A percentile compares a stretch with the other conserved stretches of the same genome.
These are phyloP conservation scores for Alternaria metachromatica DNA, from an alignment of 2,329 filamentous ascomycete species.

Conservation along the genomic window DNA sequence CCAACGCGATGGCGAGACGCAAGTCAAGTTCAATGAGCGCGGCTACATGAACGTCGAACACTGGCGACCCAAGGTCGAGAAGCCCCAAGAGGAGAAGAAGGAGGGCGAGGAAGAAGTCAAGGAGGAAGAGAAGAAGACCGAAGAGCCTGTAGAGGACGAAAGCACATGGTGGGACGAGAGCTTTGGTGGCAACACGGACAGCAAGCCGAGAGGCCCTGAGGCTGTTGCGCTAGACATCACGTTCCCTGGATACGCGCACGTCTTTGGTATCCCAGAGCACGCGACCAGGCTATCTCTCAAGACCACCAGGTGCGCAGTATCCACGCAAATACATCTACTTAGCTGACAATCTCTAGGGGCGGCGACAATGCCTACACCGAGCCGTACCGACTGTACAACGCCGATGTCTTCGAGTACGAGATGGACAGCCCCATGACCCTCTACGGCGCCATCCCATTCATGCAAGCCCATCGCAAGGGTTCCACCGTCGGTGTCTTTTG, in stretches of 20 bases:
- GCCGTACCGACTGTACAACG: conserved; percentile 93
- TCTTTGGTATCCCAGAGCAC: conserved; percentile 94
- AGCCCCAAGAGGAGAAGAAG: conserved; percentile 53
- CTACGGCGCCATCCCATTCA: conserved; percentile 95
- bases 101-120: conserved; percentile 55
- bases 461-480: conserved; percentile 94
- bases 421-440: conserved; percentile 98
- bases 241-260: conserved; percentile 89
- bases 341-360: conserved; percentile 57
- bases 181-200: conserved; percentile 94
- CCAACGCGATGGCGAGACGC: conserved; percentile 78
- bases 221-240: conserved; percentile 89
- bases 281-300: conserved; percentile 86
- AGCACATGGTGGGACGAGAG: conserved; percentile 98
- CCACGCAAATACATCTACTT: neutral
- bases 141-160: conserved; percentile 69
- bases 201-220: conserved; percentile 93
- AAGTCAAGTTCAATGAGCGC: conserved; percentile 89
- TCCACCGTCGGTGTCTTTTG: conserved; percentile 97
- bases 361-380: conserved; percentile 84
- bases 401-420: conserved; percentile 97
- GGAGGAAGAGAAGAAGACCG: conserved; percentile 53
- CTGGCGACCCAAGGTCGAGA: conserved; percentile 87
- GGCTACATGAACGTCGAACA: conserved; percentile 93
- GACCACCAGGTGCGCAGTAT: conserved; percentile 70